phyloP scores from a whole-genome alignment of 306 rosid genomes.

The Argentina anserina region DNA sequence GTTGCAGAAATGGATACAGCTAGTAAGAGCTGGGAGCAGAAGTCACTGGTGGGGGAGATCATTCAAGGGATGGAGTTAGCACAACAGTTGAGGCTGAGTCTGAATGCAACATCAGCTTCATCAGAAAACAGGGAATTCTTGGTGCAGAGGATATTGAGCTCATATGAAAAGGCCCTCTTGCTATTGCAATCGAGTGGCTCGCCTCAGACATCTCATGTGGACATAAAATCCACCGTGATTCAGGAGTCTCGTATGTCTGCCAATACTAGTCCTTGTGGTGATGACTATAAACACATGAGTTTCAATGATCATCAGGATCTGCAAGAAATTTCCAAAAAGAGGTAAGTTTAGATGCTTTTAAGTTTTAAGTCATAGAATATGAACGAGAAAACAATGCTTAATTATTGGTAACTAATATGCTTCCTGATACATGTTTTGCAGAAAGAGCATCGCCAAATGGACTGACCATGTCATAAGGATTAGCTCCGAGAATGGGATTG shows the following conservation, averaged over 20 bases:
- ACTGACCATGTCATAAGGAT: conserved; percentile 51
- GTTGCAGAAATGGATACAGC: conserved; percentile 43
- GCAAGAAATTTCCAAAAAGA: conserved; percentile 59
- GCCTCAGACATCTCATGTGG: background rate
- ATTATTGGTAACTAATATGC: conserved; percentile 12
- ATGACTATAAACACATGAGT: conserved; percentile 38
- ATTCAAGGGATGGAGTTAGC: conserved; percentile 69
- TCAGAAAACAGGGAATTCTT: conserved; percentile 38
- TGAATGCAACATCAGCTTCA: conserved; percentile 30
- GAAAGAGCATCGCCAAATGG: conserved; percentile 71
- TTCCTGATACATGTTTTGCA: conserved; percentile 31
- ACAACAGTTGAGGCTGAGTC: conserved; percentile 49
- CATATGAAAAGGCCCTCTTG: conserved; percentile 65
- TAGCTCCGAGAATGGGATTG: conserved; percentile 53
- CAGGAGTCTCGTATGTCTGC: conserved; percentile 48
- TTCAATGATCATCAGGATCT: conserved; percentile 39
- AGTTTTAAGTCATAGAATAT: background rate
- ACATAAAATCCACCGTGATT: conserved; percentile 19
- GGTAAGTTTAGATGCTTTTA: conserved; percentile 33
- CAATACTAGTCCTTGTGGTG: conserved; percentile 47
- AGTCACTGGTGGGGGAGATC: conserved; percentile 49
- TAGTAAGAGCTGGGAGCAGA: conserved; percentile 47
- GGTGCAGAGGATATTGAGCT: conserved; percentile 55
- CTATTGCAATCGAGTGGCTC: conserved; percentile 50
- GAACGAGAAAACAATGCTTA: background rate